Conservation (phyloP, 192 early-diverging fungal species). For the Entophlyctis luteolus region DNA sequence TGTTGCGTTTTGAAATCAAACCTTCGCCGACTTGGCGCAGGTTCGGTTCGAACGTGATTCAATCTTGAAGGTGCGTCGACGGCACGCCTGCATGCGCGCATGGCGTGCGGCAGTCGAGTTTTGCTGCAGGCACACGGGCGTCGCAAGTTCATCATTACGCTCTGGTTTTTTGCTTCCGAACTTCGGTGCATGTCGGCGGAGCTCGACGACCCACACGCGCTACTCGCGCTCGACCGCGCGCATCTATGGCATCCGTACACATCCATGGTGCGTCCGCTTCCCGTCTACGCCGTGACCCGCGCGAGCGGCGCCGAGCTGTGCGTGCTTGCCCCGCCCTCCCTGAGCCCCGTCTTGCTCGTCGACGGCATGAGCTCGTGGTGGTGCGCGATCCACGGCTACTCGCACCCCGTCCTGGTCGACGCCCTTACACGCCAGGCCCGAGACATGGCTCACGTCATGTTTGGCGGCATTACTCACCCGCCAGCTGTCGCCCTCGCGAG, state of each 20-base stretch:
- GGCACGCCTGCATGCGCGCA: no score
- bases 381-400: constrained; percentile 23
- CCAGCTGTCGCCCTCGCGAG: constrained; percentile 10
- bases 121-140: no score
- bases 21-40: no score
- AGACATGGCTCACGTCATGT: constrained; percentile 14
- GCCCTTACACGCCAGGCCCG: background rate
- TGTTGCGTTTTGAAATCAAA: no score
- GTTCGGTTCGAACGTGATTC: no score
- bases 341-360: background rate
- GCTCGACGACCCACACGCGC: background rate
- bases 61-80: no score
- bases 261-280: constrained; percentile 9
- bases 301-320: background rate
- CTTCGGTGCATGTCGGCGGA: no score
- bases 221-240: constrained; percentile 2
- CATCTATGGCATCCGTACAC: constrained; percentile 27
- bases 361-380: constrained; percentile 13
- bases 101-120: no score
- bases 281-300: background rate
- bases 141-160: no score
- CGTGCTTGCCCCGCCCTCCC: background rate
- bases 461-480: constrained; percentile 20
- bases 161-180: no score
- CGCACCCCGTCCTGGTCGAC: constrained; percentile 7